phyloP scores from a whole-genome alignment of 768 basidiomycete genomes.

The Clitopilus passeckerianus region DNA sequence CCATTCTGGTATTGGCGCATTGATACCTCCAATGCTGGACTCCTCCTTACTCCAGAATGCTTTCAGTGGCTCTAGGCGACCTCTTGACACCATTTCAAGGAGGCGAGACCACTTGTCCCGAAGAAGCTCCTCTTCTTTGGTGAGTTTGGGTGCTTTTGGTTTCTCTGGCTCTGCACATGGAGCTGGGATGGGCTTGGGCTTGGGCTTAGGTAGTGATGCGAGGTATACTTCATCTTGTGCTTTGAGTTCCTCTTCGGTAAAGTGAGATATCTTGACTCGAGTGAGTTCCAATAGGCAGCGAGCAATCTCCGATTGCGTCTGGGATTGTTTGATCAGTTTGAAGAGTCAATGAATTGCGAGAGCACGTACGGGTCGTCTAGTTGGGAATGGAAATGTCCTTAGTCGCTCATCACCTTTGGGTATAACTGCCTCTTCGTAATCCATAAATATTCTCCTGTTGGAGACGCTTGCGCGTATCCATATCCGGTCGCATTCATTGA shows the following conservation, averaged over 20 bases:
- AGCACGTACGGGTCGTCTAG: constrained; percentile 78
- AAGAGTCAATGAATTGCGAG: not conserved
- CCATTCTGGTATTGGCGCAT: constrained; percentile 69
- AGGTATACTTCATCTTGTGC: constrained; percentile 88
- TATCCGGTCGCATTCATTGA: constrained; percentile 81
- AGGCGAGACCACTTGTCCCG: constrained; percentile 81
- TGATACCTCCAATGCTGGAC: constrained; percentile 48
- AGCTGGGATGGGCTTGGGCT: constrained; percentile 36
- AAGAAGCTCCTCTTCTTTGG: constrained; percentile 73
- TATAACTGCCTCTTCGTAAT: constrained; percentile 78
- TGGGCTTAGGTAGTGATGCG: constrained; percentile 84
- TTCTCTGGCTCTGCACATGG: constrained; percentile 36
- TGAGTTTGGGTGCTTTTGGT: constrained; percentile 53
- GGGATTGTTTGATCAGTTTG: not conserved
- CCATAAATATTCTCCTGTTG: constrained; percentile 86
- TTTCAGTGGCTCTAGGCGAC: constrained; percentile 75
- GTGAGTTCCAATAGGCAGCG: constrained; percentile 87
- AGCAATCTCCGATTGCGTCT: constrained; percentile 88
- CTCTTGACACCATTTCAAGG: constrained; percentile 89
- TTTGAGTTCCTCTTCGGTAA: constrained; percentile 80
- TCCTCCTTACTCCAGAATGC: constrained; percentile 80
- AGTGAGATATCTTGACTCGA: constrained; percentile 76
- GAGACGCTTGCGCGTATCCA: constrained; percentile 88
- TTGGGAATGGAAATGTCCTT: constrained; percentile 93
- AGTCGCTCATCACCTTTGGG: constrained; percentile 78